These are phyloP conservation scores for Phytophthora brassicae DNA, from an alignment of 352 stramenopile genomes.

Conservation along the genomic window DNA sequence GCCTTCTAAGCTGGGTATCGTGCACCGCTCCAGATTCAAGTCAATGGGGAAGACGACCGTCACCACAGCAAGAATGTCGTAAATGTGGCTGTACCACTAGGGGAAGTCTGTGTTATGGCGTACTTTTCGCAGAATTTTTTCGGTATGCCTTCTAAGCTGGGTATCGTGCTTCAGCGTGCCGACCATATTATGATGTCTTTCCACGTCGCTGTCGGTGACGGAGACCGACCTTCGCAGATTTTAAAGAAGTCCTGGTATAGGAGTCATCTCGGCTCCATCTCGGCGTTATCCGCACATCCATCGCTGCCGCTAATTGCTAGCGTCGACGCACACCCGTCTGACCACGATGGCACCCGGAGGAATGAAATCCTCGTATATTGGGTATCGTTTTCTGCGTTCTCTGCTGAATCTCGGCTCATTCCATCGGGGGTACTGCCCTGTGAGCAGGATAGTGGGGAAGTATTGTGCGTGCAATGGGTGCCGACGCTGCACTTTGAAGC, in stretches of 20 bases:
- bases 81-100: conserved; percentile 25
- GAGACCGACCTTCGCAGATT: conserved; percentile 44
- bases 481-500: conserved; percentile 81
- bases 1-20: conserved; percentile 73
- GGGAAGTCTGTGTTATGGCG: conserved; percentile 73
- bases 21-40: conserved; percentile 68
- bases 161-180: conserved; percentile 71
- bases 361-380: conserved; percentile 83
- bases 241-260: conserved; percentile 85
- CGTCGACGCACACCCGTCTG: conserved; percentile 39
- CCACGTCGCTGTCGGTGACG: conserved; percentile 51
- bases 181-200: conserved; percentile 82
- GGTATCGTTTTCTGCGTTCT: conserved; percentile 84
- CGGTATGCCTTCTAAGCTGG: conserved; percentile 68
- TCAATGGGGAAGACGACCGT: conserved; percentile 58
- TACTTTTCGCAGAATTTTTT: conserved; percentile 82
- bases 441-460: conserved; percentile 38
- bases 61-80: background rate
- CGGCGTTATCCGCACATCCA: conserved; percentile 70
- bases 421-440: conserved; percentile 75
- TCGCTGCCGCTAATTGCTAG: conserved; percentile 76
- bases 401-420: conserved; percentile 74
- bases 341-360: conserved; percentile 17
- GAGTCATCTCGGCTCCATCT: conserved; percentile 67
- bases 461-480: conserved; percentile 83